These are phyloP conservation scores for Nymphaea colorata DNA, from an alignment of 164 flowering plant species.

Conservation along the genomic window DNA sequence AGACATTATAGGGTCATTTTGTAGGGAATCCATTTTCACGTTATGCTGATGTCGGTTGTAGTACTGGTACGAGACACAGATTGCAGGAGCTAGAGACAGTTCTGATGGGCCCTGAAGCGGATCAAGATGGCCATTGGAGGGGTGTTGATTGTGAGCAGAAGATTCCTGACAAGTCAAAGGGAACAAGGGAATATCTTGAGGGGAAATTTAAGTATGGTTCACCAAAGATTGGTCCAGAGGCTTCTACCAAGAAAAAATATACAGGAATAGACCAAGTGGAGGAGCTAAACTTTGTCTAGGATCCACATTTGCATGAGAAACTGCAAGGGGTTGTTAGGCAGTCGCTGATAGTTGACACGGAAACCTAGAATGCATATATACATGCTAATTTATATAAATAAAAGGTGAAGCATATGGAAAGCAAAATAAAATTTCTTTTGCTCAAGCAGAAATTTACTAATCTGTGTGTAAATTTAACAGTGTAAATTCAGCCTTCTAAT, in stretches of 20 bases:
- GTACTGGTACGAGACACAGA: constrained; percentile 24
- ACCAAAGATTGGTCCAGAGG: background rate
- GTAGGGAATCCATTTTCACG: constrained; percentile 12
- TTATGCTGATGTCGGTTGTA: constrained; percentile 14
- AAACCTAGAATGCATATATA: no score
- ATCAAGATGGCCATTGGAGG: constrained; percentile 19
- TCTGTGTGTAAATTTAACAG: no score
- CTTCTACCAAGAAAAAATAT: background rate
- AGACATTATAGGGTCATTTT: constrained; percentile 6
- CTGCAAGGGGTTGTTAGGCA: constrained; percentile 20
- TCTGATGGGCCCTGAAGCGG: constrained; percentile 56
- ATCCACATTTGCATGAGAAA: constrained; percentile 15
- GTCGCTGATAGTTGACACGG: no score
- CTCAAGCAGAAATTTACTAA: no score
- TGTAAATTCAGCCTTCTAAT: no score
- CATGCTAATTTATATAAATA: no score
- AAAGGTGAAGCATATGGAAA: no score
- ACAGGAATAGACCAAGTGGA: background rate
- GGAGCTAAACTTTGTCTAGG: background rate
- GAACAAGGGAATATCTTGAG: constrained; percentile 23
- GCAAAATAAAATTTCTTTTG: no score
- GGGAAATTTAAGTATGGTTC: constrained; percentile 8
- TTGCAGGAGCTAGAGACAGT: constrained; percentile 54
- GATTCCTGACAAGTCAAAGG: constrained; percentile 17
- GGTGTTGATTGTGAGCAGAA: constrained; percentile 19